phyloP scores from a whole-genome alignment of 805 yeast species.

The Yarrowia porcina region DNA sequence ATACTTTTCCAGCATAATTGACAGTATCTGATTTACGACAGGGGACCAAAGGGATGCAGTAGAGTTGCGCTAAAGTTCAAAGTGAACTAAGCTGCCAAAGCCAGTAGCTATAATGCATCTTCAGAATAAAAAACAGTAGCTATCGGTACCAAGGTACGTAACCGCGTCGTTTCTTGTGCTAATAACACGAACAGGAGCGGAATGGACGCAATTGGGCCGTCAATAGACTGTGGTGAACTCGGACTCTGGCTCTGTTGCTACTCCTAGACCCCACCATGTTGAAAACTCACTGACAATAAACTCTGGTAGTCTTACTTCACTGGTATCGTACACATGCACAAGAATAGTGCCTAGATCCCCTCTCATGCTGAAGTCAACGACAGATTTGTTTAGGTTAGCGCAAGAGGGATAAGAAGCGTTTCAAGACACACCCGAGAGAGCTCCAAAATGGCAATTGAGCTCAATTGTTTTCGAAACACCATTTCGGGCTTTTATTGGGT shows the following conservation, averaged over 20 bases:
- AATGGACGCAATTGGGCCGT: neutral
- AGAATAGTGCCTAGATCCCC: too few species aligned
- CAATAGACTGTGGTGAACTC: too few species aligned
- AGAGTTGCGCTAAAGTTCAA: neutral
- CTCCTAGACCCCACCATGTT: too few species aligned
- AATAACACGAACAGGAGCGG: neutral
- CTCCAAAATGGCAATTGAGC: neutral
- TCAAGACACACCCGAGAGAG: neutral
- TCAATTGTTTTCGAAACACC: too few species aligned
- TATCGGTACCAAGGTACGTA: too few species aligned
- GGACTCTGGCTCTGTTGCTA: too few species aligned
- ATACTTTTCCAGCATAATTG: neutral
- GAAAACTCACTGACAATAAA: neutral
- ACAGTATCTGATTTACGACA: slow-evolving; percentile 13
- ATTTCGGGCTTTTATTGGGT: neutral
- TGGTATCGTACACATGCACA: too few species aligned
- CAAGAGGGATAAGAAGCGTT: neutral
- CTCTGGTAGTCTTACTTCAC: neutral
- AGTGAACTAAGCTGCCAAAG: neutral
- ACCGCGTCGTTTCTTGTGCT: neutral
- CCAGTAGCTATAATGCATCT: neutral
- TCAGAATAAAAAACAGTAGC: too few species aligned
- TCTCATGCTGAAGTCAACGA: slow-evolving; percentile 2
- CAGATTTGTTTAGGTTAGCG: neutral
- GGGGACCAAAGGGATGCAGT: neutral